Conservation (phyloP, 495 filamentous ascomycete genomes). For the Hyaloscypha variabilis region DNA sequence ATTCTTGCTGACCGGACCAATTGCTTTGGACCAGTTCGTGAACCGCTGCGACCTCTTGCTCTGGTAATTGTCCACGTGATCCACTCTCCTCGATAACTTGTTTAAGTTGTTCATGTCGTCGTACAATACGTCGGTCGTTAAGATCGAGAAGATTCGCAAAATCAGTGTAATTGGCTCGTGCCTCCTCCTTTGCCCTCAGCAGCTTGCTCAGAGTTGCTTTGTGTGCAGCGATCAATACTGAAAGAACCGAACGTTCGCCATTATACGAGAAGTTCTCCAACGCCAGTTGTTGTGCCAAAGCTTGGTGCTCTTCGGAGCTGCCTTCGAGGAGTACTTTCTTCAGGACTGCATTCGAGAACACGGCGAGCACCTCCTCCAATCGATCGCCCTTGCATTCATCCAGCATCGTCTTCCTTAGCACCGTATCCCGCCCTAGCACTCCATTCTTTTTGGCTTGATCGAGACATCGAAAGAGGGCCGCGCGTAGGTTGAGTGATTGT, state of each 20-base stretch:
- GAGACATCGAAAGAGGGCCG: slow-evolving; percentile 77
- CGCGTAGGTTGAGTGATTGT: slow-evolving; percentile 85
- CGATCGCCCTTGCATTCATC: slow-evolving; percentile 89
- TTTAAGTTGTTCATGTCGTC: slow-evolving; percentile 46
- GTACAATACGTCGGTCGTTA: slow-evolving; percentile 44
- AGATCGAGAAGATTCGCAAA: slow-evolving; percentile 61
- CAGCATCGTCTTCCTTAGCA: slow-evolving; percentile 85
- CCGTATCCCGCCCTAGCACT: slow-evolving; percentile 71
- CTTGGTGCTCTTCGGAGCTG: slow-evolving; percentile 35
- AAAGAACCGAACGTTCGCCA: slow-evolving; percentile 60
- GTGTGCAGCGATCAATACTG: slow-evolving; percentile 74
- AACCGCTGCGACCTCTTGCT: slow-evolving; percentile 43
- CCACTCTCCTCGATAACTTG: slow-evolving; percentile 14
- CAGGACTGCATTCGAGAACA: slow-evolving; percentile 79
- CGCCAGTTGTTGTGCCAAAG: slow-evolving; percentile 62
- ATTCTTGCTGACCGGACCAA: slow-evolving; percentile 74
- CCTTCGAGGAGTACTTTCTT: slow-evolving; percentile 59
- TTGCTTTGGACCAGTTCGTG: slow-evolving; percentile 62
- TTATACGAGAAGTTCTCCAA: slow-evolving; percentile 60
- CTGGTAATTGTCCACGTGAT: slow-evolving; percentile 31
- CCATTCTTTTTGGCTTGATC: slow-evolving; percentile 86
- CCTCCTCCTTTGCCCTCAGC: slow-evolving; percentile 57
- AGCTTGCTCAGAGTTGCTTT: slow-evolving; percentile 59
- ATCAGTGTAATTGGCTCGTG: slow-evolving; percentile 50
- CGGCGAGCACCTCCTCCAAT: slow-evolving; percentile 75